These are phyloP conservation scores for Colletotrichum lupini DNA, from an alignment of 2,329 filamentous ascomycete species.

Conservation along the genomic window DNA sequence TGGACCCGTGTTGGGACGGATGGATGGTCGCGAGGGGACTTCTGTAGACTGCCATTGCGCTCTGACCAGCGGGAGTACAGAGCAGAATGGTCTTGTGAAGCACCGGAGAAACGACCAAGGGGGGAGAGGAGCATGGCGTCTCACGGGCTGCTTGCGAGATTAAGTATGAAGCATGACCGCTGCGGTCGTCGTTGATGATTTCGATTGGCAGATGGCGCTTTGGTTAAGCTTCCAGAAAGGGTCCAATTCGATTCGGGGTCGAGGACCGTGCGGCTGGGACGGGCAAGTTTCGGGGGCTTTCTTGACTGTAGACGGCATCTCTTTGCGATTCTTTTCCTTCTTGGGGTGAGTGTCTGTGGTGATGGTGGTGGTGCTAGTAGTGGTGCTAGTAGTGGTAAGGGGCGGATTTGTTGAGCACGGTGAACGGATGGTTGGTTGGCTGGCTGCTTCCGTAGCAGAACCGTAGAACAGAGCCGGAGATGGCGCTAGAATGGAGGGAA, in stretches of 20 bases:
- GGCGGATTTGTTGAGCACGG: background rate
- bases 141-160: background rate
- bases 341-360: background rate
- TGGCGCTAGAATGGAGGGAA: background rate
- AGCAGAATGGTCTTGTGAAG: background rate
- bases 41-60: background rate
- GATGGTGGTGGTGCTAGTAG: background rate
- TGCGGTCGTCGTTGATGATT: background rate
- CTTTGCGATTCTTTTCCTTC: too few species aligned
- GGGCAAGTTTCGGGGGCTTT: too few species aligned
- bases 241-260: background rate
- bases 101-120: background rate
- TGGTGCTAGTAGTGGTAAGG: background rate
- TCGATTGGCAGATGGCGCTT: background rate
- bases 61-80: background rate
- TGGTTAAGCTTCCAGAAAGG: background rate
- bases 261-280: background rate
- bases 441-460: background rate
- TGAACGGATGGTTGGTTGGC: background rate
- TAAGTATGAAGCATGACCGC: background rate
- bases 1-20: background rate
- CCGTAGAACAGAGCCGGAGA: background rate
- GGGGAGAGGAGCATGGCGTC: background rate
- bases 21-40: background rate
- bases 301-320: too few species aligned